A percentile compares a stretch with the other conserved stretches of the same genome.
phyloP scores from a whole-genome alignment of 176 grass and related monocot species.

The Phragmites australis region DNA sequence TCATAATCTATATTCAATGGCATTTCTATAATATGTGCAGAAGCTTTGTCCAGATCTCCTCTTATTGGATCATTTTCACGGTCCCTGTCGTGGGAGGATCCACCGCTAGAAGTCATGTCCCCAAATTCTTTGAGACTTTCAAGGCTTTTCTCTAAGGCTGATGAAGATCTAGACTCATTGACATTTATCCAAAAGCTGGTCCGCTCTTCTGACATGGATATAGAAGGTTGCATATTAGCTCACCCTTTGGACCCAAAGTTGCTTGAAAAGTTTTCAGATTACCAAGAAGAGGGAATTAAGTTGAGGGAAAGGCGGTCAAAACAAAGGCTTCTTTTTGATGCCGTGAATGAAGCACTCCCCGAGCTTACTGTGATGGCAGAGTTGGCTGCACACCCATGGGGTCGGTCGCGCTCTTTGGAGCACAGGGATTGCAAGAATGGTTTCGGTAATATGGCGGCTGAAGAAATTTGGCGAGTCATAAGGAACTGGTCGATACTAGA shows the following conservation, averaged over 20 bases:
- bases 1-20: conserved; percentile 8
- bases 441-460: conserved; percentile 29
- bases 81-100: conserved; percentile 58
- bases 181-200: conserved; percentile 70
- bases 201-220: conserved; percentile 48
- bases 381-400: conserved; percentile 63
- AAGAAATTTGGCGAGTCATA: conserved; percentile 69
- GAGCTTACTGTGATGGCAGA: conserved; percentile 51
- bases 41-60: conserved; percentile 72
- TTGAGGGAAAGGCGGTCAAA: conserved; percentile 37
- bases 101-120: conserved; percentile 56
- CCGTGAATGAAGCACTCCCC: conserved; percentile 66
- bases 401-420: conserved; percentile 8
- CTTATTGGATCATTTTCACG: conserved; percentile 82
- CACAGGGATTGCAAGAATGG: conserved; percentile 20
- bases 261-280: conserved; percentile 49
- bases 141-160: conserved; percentile 76
- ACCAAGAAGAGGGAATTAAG: conserved; percentile 44
- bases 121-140: conserved; percentile 79
- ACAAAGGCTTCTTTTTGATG: conserved; percentile 72
- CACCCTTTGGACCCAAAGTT: conserved; percentile 57
- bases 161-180: conserved; percentile 74
- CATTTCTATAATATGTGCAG: conserved; percentile 47
- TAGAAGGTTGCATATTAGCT: conserved; percentile 51
- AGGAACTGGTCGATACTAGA: conserved; percentile 75